These are phyloP conservation scores for Puccinia coronata DNA, from an alignment of 1,284 basidiomycete species.

Conservation along the genomic window DNA sequence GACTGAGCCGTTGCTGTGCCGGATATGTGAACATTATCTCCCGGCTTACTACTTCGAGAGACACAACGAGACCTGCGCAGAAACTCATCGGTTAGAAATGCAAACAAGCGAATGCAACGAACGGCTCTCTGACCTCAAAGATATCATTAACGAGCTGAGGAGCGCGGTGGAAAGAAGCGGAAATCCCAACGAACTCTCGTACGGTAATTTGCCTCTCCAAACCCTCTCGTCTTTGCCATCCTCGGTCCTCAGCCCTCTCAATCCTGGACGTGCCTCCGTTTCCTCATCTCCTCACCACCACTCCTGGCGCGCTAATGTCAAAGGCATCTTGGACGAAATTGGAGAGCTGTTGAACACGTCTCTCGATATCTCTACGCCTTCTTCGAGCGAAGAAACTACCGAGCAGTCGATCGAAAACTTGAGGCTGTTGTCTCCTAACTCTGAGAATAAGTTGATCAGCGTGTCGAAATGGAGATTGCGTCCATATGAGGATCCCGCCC, in stretches of 20 bases:
- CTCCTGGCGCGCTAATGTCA: constrained; percentile 60
- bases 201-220: constrained; percentile 3
- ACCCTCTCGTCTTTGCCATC: constrained; percentile 68
- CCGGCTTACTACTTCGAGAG: constrained; percentile 99
- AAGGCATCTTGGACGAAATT: constrained; percentile 75
- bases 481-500: constrained; percentile 70
- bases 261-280: constrained; percentile 68
- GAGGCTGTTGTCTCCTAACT: constrained; percentile 74
- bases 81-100: constrained; percentile 92
- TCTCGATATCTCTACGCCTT: constrained; percentile 80
- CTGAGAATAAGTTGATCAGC: constrained; percentile 77
- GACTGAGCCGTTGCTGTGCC: constrained; percentile 83
- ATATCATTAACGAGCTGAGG: constrained; percentile 63
- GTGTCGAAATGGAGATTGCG: constrained; percentile 83
- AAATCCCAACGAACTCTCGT: constrained; percentile 15
- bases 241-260: constrained; percentile 62
- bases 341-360: constrained; percentile 80
- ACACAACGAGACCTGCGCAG: constrained; percentile 98
- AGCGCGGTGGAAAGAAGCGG: constrained; percentile 3
- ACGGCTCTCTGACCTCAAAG: constrained; percentile 78
- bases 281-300: constrained; percentile 72
- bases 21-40: constrained; percentile 95
- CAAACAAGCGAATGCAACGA: constrained; percentile 94
- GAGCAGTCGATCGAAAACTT: constrained; percentile 90
- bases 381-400: constrained; percentile 83